Conservation (phyloP, 192 early-diverging fungal species). For the Lobosporangium transversale region DNA sequence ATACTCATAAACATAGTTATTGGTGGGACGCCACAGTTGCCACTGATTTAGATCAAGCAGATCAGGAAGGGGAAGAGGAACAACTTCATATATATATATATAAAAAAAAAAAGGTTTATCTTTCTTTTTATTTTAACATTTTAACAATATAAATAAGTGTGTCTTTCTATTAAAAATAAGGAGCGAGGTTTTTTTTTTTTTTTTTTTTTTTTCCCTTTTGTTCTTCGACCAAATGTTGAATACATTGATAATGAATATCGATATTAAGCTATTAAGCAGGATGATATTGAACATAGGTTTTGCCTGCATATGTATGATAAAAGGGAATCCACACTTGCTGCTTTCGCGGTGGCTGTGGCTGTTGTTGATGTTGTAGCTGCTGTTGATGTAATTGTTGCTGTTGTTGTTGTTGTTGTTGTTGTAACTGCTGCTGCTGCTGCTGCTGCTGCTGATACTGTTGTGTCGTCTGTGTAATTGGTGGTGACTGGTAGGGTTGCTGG, state of each 20-base stretch:
- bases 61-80: no score
- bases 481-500: conserved; percentile 5
- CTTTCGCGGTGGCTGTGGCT: conserved; percentile 14
- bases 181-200: background rate
- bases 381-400: conserved; percentile 6
- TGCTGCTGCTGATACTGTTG: conserved; percentile 8
- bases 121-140: background rate
- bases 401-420: conserved; percentile 24
- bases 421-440: conserved; percentile 20
- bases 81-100: no score
- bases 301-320: conserved; percentile 27
- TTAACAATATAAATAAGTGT: background rate
- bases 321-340: conserved; percentile 48
- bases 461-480: background rate
- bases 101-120: background rate
- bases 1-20: no score
- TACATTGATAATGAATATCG: background rate
- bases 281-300: conserved; percentile 37
- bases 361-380: conserved; percentile 2
- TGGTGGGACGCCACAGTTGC: no score
- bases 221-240: background rate
- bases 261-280: background rate
- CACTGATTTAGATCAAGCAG: no score
- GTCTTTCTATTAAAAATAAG: background rate
- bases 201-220: background rate